Percentiles rank a stretch among this genome's conserved stretches.
These are phyloP conservation scores for Trypanosoma melophagium DNA, from an alignment of 208 protist species.

Conservation along the genomic window DNA sequence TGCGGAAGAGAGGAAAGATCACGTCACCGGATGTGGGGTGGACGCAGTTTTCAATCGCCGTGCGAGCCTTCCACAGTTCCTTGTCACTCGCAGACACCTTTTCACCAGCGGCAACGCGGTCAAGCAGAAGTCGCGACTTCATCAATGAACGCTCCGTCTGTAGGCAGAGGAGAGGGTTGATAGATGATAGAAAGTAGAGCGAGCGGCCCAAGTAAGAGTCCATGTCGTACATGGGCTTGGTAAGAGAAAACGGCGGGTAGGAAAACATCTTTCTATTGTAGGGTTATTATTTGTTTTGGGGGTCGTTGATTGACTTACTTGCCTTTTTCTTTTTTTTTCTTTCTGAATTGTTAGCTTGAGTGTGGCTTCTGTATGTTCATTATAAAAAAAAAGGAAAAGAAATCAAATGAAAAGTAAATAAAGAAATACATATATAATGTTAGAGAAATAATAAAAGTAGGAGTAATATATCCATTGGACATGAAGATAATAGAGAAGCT, in stretches of 20 bases:
- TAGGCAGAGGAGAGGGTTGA: constrained; percentile 74
- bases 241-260: constrained; percentile 54
- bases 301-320: not conserved
- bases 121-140: constrained; percentile 46
- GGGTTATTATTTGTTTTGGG: not conserved
- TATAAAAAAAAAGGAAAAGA: not conserved
- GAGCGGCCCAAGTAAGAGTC: constrained; percentile 71
- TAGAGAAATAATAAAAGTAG: no score
- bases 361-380: not conserved
- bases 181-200: constrained; percentile 85
- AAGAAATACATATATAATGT: no score
- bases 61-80: constrained; percentile 87
- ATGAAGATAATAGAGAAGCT: no score
- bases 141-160: constrained; percentile 51
- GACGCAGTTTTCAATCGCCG: constrained; percentile 79
- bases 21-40: constrained; percentile 91
- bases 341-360: not conserved
- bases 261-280: constrained; percentile 17
- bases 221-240: constrained; percentile 79
- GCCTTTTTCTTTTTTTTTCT: not conserved
- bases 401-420: not conserved
- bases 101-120: constrained; percentile 36
- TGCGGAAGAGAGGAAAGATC: constrained; percentile 86
- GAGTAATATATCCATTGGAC: no score
- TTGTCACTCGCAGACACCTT: constrained; percentile 44